Evolutionary conservation across 2,329 filamentous ascomycete genomes (phyloP), one percentile per base, ranked within the genome.

Genomic region (Ophiostoma fasciatum): DNA sequence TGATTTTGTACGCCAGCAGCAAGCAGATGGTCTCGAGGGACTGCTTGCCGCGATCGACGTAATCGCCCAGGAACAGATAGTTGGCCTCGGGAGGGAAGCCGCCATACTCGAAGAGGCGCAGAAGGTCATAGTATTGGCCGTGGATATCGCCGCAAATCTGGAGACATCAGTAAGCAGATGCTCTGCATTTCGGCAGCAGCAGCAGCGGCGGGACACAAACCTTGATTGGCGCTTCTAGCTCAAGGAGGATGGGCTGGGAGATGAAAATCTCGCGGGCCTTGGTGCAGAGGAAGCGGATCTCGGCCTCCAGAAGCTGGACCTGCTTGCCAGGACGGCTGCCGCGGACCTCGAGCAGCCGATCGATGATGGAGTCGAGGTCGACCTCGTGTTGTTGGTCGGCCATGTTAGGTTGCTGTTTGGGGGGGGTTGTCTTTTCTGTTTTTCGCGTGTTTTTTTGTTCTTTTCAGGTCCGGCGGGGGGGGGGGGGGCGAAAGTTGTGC

Each of bases 131-230:
- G 66, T 98, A 98, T 67, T 98, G 90, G 48, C 90, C 90, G 61
- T 96, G 90, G 50, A 98, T 96, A 64, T 96, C 90, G 63, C 90
- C 90, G 61, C 88, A 96, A 56, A 98, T 98, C 90, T 98, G n/a
- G 17, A 28, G n/a, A 27, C 7, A 21, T 29, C 18, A 28, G 20
- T 22, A 20, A 15, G 11, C 27, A 23, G 26, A 27, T 7, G 5
- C 17, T 31, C 9, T 35, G 11, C 17, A 20, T 7, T 11, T 13
- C 4, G 14, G 23, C 3, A 29, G 23, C 10, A 25, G 11, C 8
- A 30, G 27, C 17, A 6, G 9, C 9, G 12, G 23, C 21, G 25
- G 46, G 38, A 37, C 20, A 56, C 68, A 51, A 70, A 94, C 88
- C 85, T 98, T 98, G 64, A 98, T 96, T 44, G 90, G 90, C 55